Evolutionary conservation across 1,284 basidiomycete genomes (phyloP), one percentile per base, ranked within the genome.

Genomic region (Boletus albobrunnescens): DNA sequence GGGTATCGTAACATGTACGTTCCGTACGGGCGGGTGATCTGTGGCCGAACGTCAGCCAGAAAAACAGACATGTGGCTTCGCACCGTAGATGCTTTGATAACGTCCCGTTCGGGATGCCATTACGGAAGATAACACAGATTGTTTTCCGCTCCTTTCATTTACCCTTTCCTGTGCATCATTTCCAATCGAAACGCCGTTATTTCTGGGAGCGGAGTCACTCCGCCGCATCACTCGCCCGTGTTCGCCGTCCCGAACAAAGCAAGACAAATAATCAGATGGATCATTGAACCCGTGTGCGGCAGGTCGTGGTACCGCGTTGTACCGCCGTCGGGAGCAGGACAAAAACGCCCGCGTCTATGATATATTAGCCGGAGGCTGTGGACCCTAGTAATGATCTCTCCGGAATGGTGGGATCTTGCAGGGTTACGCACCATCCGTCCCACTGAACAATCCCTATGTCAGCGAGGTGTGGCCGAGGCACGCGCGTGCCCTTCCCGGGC

Each of bases 171-270:
- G 46, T 48, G 44, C 30, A 50, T 47, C 37, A 11, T 11, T 6
- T 49, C 47, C 56, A 45, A 56, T 54, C 44, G 56, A 44, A 46
- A 41, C 28, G 30, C 38, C 40, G 37, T 23, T 17, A 3, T 53
- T 56, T 38, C 52, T 26, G 11, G 10, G 43, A 36, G 33, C 37
- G 48, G 57, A 28, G 16, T 41, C n/a, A 51, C 31, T 37, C 35
- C 36, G 26, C 23, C 36, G 26, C 26, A 39, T 47, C 45, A 22
- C n/a, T 36, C 16, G 14, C 17, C 36, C 19, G n/a, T 27, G 40
- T 38, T 54, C 32, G 41, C 56, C 43, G 41, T 33, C 23, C 42
- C 32, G 49, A 53, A 58, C 22, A 45, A 45, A 30, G 49, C 54
- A 41, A 54, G 26, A 41, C 38, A 40, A 44, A 17, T 35, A 39